phyloP scores from a whole-genome alignment of 805 yeast species.

The Ogataea dorogensis region DNA sequence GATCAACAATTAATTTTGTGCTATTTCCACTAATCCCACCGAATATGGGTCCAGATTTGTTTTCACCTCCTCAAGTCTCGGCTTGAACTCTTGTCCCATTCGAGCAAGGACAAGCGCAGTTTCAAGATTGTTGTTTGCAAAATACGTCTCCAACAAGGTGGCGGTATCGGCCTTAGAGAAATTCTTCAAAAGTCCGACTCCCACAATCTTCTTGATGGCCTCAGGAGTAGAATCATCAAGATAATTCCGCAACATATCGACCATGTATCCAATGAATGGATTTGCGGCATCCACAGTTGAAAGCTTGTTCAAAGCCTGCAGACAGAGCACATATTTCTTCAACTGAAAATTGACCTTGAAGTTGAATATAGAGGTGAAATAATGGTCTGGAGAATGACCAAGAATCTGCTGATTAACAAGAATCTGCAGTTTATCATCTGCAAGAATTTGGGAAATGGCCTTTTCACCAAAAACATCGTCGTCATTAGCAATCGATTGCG shows the following conservation, averaged over 20 bases:
- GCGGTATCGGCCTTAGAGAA: constrained; percentile 20
- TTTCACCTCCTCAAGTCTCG: constrained; percentile 12
- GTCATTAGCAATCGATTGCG: constrained; percentile 41
- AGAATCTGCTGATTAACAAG: constrained; percentile 38
- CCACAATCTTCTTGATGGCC: constrained; percentile 27
- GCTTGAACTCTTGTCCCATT: constrained; percentile 9
- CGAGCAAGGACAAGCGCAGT: constrained; percentile 22
- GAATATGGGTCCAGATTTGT: constrained; percentile 7
- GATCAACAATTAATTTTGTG: constrained; percentile 22
- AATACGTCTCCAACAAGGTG: constrained; percentile 16
- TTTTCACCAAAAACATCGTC: constrained; percentile 60
- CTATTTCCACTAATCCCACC: constrained; percentile 5
- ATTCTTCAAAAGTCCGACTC: constrained; percentile 23
- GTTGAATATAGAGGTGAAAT: constrained; percentile 16
- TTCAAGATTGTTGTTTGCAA: constrained; percentile 13
- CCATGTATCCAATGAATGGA: constrained; percentile 24
- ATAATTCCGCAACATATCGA: constrained; percentile 14
- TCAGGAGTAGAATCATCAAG: constrained; percentile 15
- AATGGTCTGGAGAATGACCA: constrained; percentile 38
- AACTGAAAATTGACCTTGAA: constrained; percentile 40
- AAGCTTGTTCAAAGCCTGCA: constrained; percentile 42
- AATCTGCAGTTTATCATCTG: constrained; percentile 40
- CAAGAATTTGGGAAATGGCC: constrained; percentile 27
- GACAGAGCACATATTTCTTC: constrained; percentile 44
- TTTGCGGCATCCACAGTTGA: constrained; percentile 15